phyloP scores from a whole-genome alignment of 2,329 filamentous ascomycete genomes.

The Exophiala mesophila region DNA sequence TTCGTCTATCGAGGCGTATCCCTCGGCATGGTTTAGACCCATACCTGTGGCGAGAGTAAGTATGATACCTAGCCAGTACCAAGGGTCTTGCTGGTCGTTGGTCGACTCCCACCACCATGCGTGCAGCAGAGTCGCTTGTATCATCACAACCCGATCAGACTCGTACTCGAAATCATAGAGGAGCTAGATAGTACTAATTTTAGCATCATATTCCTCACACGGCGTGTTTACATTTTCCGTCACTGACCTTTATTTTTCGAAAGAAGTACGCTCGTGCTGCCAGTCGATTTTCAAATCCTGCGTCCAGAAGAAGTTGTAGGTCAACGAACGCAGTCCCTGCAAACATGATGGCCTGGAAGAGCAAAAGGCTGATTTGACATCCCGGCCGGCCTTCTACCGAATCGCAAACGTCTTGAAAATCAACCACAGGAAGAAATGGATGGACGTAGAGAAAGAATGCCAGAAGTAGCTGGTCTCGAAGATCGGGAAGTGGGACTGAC shows the following conservation, averaged over 20 bases:
- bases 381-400: slow-evolving; percentile 59
- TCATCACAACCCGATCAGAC: slow-evolving; percentile 76
- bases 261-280: slow-evolving; percentile 71
- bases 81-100: slow-evolving; percentile 93
- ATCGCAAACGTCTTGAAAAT: slow-evolving; percentile 28
- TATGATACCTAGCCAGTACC: slow-evolving; percentile 92
- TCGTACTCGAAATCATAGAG: slow-evolving; percentile 95
- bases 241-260: slow-evolving; percentile 84
- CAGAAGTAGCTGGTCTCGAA: slow-evolving; percentile 75
- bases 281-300: slow-evolving; percentile 47
- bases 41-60: slow-evolving; percentile 90
- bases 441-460: slow-evolving; percentile 84
- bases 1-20: background rate
- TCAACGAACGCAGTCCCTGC: slow-evolving; percentile 74
- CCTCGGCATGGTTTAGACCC: slow-evolving; percentile 41
- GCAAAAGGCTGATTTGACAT: slow-evolving; percentile 69
- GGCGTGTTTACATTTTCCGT: too few species aligned
- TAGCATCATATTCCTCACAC: slow-evolving; percentile 71
- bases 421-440: slow-evolving; percentile 86
- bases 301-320: slow-evolving; percentile 4
- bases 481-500: slow-evolving; percentile 60
- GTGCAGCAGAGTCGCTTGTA: slow-evolving; percentile 84
- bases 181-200: slow-evolving; percentile 80
- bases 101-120: slow-evolving; percentile 97
- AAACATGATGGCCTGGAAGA: slow-evolving; percentile 95